Percentiles rank a stretch among this genome's conserved stretches.
Conservation (phyloP, 257 asterid genomes). For the Penstemon newberryi region DNA sequence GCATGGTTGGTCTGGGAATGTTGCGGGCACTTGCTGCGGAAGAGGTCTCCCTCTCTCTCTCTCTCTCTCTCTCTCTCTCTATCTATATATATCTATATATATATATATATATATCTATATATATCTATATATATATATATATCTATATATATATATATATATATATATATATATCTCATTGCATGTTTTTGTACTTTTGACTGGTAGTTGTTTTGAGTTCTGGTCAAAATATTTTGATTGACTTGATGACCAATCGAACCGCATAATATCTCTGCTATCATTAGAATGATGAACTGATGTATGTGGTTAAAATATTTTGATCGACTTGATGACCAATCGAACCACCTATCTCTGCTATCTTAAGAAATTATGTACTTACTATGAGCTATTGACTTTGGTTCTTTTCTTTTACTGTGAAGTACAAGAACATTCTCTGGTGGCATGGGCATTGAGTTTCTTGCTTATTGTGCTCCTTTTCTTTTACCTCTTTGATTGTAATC, state of each 20-base stretch:
- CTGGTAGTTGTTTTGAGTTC: not conserved
- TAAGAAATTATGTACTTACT: not conserved
- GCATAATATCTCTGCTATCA: not conserved
- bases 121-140: no score
- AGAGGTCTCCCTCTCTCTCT: conserved; percentile 44
- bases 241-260: no score
- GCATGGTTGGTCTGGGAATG: conserved; percentile 78
- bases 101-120: no score
- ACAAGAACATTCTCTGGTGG: not conserved
- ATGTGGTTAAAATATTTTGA: not conserved
- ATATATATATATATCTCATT: no score
- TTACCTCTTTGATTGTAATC: no score
- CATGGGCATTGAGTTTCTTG: conserved; percentile 6
- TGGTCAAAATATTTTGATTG: no score
- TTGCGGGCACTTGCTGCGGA: conserved; percentile 79
- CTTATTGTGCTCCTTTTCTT: not conserved
- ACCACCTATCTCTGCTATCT: not conserved
- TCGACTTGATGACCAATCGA: not conserved
- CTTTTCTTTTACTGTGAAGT: not conserved
- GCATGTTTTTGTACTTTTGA: no score
- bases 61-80: conserved; percentile 10
- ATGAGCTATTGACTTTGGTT: not conserved
- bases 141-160: no score
- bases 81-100: not conserved
- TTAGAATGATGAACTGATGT: not conserved